A percentile compares a stretch with the other conserved stretches of the same genome.
Evolutionary conservation across 1,284 basidiomycete genomes (phyloP).

Genomic region (Microbotryum intermedium): DNA sequence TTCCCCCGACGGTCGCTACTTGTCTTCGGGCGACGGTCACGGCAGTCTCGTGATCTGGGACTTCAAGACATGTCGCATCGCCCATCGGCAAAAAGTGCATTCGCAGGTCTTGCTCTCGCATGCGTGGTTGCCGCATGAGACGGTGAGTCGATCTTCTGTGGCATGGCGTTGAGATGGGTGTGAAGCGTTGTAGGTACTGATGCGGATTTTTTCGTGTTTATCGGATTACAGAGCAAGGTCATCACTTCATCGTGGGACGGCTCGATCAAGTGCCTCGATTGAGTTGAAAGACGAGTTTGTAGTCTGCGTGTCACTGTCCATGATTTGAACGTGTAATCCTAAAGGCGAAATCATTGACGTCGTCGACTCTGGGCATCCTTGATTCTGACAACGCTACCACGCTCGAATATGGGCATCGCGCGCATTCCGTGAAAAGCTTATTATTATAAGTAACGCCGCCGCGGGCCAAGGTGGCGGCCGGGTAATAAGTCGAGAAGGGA

Average conservation of each 20-base stretch:
- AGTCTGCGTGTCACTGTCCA: no score
- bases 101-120: slow-evolving; percentile 93
- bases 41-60: slow-evolving; percentile 99
- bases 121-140: slow-evolving; percentile 96
- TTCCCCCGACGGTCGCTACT: slow-evolving; percentile 94
- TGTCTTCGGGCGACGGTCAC: slow-evolving; percentile 88
- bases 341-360: no score
- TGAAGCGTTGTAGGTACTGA: no score
- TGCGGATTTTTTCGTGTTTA: background rate
- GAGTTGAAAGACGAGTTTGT: no score
- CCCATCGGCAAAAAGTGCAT: slow-evolving; percentile 80
- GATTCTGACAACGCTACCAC: no score
- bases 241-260: slow-evolving; percentile 20
- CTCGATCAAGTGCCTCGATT: background rate
- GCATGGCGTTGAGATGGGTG: background rate
- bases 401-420: no score
- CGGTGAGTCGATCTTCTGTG: slow-evolving; percentile 51
- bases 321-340: no score
- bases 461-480: no score
- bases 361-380: no score
- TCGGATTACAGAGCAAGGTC: slow-evolving; percentile 20
- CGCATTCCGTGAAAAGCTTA: no score
- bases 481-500: no score
- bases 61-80: slow-evolving; percentile 91
- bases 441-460: no score